phyloP scores from a whole-genome alignment of 768 basidiomycete species.

The Serendipita sp. region DNA sequence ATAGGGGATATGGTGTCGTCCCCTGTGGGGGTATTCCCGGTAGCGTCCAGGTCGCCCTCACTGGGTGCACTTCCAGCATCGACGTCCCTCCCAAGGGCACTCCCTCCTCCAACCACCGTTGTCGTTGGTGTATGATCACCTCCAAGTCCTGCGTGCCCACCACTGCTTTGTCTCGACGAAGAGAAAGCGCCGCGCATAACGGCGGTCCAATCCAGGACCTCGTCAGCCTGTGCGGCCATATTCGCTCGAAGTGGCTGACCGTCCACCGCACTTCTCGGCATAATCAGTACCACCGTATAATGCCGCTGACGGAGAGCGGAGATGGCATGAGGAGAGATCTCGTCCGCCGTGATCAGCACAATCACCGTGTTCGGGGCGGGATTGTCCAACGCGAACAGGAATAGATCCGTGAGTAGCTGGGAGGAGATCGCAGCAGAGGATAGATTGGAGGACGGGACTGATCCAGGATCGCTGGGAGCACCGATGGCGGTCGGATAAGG shows the following conservation, averaged over 20 bases:
- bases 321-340: constrained; percentile 1
- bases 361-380: background rate
- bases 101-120: background rate
- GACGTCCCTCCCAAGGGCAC: background rate
- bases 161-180: background rate
- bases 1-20: background rate
- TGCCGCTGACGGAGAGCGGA: constrained; percentile 4
- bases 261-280: background rate
- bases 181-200: background rate
- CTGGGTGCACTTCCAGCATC: background rate
- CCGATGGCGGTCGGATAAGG: background rate
- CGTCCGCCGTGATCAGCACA: background rate
- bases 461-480: background rate
- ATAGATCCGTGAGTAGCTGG: background rate
- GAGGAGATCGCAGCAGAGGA: background rate
- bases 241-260: background rate
- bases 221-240: constrained; percentile 2
- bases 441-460: background rate
- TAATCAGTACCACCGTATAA: background rate
- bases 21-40: background rate
- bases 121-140: background rate
- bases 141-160: background rate
- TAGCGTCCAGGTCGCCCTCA: background rate
- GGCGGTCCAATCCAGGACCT: background rate
- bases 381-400: constrained; percentile 2